phyloP scores from a whole-genome alignment of 2,329 filamentous ascomycete genomes.

The Nemania bipapillata region DNA sequence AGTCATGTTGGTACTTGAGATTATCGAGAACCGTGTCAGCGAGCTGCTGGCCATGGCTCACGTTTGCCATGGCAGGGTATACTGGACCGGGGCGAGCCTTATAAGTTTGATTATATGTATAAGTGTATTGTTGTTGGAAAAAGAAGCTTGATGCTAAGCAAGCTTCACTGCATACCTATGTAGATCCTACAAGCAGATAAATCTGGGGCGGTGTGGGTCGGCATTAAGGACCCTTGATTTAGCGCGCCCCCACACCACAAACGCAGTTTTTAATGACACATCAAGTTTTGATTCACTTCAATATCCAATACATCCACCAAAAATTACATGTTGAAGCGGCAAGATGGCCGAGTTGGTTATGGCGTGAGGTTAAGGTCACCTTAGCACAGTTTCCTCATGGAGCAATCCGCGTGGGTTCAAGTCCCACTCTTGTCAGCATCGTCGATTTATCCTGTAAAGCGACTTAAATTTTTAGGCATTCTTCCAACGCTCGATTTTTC shows the following conservation, averaged over 20 bases:
- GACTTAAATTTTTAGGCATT: no score
- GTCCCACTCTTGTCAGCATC: constrained; percentile 51
- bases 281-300: neutral
- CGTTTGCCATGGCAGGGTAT: constrained; percentile 43
- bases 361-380: constrained; percentile 53
- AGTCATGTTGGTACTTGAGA: constrained; percentile 79
- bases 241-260: neutral
- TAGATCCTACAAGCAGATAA: no score
- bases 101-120: neutral
- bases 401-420: constrained; percentile 57
- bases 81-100: neutral
- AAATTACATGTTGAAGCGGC: constrained; percentile 16
- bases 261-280: neutral
- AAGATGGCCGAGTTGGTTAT: constrained; percentile 55
- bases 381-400: constrained; percentile 47
- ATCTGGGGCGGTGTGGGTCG: constrained; percentile 12
- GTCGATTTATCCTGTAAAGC: neutral
- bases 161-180: neutral
- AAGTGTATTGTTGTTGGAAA: neutral
- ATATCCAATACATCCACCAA: neutral
- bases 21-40: constrained; percentile 74
- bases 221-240: neutral
- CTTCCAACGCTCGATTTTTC: no score
- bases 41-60: constrained; percentile 55
- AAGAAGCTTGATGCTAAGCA: no score